Evolutionary conservation across 2,329 filamentous ascomycete species (phyloP).

Genomic region (Colletotrichum sp.): DNA sequence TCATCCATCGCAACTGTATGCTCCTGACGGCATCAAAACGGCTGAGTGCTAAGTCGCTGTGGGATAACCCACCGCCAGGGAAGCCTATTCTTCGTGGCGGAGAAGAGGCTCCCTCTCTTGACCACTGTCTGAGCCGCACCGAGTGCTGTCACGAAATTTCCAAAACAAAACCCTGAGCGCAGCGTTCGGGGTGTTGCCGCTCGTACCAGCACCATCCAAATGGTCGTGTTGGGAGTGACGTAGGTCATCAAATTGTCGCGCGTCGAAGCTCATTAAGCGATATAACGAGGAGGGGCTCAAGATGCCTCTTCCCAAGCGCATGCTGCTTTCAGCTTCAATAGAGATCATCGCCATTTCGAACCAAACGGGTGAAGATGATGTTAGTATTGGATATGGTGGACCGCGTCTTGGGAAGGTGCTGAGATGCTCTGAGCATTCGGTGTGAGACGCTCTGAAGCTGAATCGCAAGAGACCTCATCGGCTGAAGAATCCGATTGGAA

Average conservation of each 20-base stretch:
- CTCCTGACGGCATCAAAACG: background rate
- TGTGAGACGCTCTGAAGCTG: background rate
- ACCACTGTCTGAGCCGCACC: background rate
- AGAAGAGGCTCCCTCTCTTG: background rate
- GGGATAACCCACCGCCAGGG: background rate
- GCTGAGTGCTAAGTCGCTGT: background rate
- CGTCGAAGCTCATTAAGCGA: background rate
- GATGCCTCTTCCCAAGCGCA: background rate
- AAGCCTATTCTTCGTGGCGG: background rate
- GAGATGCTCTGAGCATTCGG: background rate
- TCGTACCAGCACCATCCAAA: background rate
- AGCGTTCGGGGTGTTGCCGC: background rate
- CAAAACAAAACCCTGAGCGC: background rate
- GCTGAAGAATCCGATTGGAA: background rate
- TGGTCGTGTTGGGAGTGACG: background rate
- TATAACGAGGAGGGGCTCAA: background rate
- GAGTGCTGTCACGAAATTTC: background rate
- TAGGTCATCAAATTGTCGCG: background rate
- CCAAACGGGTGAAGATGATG: fast-evolving
- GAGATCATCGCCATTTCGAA: background rate
- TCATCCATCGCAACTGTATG: background rate
- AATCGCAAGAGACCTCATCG: background rate
- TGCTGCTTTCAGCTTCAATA: background rate
- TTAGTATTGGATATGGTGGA: background rate
- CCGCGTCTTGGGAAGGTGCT: background rate